Conservation (phyloP, 2,329 filamentous ascomycete genomes). For the Coniella lustricola region DNA sequence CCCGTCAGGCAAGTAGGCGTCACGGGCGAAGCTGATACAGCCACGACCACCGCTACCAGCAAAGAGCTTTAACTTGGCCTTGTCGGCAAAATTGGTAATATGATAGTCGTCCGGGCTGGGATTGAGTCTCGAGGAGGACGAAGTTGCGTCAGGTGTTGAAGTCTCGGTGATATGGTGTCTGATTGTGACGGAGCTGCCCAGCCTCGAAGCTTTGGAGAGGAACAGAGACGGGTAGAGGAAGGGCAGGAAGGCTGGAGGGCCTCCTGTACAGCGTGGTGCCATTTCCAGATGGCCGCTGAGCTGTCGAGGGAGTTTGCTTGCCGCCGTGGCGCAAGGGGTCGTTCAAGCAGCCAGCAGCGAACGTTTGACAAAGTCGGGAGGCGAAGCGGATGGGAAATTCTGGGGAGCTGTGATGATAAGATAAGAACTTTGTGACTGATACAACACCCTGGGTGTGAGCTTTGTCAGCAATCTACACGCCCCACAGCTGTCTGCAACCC, state of each 20-base stretch:
- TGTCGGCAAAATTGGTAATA: slow-evolving; percentile 77
- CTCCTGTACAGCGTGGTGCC: slow-evolving; percentile 34
- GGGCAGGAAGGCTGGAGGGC: slow-evolving; percentile 32
- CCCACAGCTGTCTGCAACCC: background rate
- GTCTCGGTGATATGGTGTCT: slow-evolving; percentile 23
- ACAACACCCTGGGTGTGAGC: background rate
- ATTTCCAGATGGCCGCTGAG: slow-evolving; percentile 26
- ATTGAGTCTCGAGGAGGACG: slow-evolving; percentile 58
- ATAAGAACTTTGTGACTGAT: slow-evolving; percentile 10
- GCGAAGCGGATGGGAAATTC: slow-evolving; percentile 7
- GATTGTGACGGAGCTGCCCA: slow-evolving; percentile 21
- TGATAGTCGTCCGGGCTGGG: slow-evolving; percentile 80
- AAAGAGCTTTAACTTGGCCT: slow-evolving; percentile 68
- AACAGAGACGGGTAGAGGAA: slow-evolving; percentile 47
- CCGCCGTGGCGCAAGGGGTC: slow-evolving; percentile 1
- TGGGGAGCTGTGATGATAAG: slow-evolving; percentile 9
- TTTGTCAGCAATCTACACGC: background rate
- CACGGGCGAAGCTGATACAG: slow-evolving; percentile 88
- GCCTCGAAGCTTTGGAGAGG: slow-evolving; percentile 23
- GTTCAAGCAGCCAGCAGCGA: background rate
- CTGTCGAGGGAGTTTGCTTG: background rate
- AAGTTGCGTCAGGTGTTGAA: slow-evolving; percentile 20
- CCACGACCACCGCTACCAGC: slow-evolving; percentile 82
- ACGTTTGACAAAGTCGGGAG: background rate
- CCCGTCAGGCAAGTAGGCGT: slow-evolving; percentile 82